Evolutionary conservation across 1,284 basidiomycete species (phyloP), one percentile per base, ranked within the genome.

Genomic region (Leccinum griseonigrum): DNA sequence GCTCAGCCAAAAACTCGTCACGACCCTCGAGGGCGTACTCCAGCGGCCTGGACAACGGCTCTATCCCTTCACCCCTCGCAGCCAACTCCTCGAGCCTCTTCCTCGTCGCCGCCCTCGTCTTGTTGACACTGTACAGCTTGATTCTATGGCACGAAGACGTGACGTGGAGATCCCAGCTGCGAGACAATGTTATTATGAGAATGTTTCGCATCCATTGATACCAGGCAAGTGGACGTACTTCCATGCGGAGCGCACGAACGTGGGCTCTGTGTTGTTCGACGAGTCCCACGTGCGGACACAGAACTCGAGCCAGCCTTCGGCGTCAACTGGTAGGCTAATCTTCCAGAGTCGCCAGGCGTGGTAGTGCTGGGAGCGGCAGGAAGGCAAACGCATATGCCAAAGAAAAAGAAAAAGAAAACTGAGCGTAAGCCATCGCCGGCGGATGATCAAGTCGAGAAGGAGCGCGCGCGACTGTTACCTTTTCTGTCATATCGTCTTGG

Each of bases 211-310:
- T n/a, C 6, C 43, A 46, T 8, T n/a, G 0, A 14, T 43, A 2
- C n/a, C 1, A 28, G 5, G 5, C 1, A 34, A 9, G 18, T 1
- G 8, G 34, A 71, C 81, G 62, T 64, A 83, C 83, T 83, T 84
- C 82, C 81, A 83, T 4, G 81, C 79, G 16, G 81, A 84, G 36
- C 81, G 79, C 9, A 85, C 80, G 63, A 78, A 83, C 2, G 83
- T 84, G 22, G 83, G 84, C 66, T 85, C 80, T 4, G 83, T 85
- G 66, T 85, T 85, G 71, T 82, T 83, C 8, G 81, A 81, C 16
- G 82, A 82, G 66, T 85, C 83, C 84, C 84, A 85, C 0, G 80
- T 80, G 50, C 83, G 79, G n/a, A 82, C 83, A 63, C 81, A 83
- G 71, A 85, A 81, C 63, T 84, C 83, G 40, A 84, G 76, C 83